Conservation (phyloP, 768 basidiomycete species). For the Strobilomyces confusus region DNA sequence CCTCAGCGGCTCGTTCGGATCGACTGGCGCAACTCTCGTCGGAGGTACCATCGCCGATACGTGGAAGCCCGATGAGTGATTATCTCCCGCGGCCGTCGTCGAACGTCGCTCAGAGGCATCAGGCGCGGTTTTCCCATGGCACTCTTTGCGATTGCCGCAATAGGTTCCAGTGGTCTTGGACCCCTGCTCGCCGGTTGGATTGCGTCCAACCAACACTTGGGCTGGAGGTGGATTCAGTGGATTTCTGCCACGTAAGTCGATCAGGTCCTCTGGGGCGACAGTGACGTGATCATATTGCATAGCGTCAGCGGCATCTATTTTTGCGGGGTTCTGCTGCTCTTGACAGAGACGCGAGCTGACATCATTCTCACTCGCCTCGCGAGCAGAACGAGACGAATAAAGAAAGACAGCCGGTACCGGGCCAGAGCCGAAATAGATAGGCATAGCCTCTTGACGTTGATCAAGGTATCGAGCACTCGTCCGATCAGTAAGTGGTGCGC, state of each 20-base stretch:
- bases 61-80: constrained; percentile 59
- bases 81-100: constrained; percentile 1
- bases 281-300: constrained; percentile 1
- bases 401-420: constrained; percentile 59
- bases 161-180: constrained; percentile 61
- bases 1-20: constrained; percentile 61
- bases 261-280: not conserved
- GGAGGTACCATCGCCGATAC: constrained; percentile 74
- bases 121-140: constrained; percentile 81
- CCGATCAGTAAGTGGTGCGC: constrained; percentile 60
- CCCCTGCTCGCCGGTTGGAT: constrained; percentile 65
- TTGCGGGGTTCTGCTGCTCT: constrained; percentile 46
- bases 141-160: constrained; percentile 57
- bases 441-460: constrained; percentile 49
- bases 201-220: constrained; percentile 51
- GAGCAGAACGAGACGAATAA: constrained; percentile 56
- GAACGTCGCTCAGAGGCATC: constrained; percentile 8
- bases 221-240: constrained; percentile 88
- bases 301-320: constrained; percentile 54
- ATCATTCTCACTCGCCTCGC: constrained; percentile 70
- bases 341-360: constrained; percentile 71
- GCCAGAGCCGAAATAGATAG: constrained; percentile 63
- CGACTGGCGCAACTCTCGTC: constrained; percentile 69
- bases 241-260: constrained; percentile 56
- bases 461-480: constrained; percentile 66